Evolutionary conservation across 805 yeast genomes (phyloP), one percentile per base, ranked within the genome.

Genomic region (Saturnispora serradocipensis): DNA sequence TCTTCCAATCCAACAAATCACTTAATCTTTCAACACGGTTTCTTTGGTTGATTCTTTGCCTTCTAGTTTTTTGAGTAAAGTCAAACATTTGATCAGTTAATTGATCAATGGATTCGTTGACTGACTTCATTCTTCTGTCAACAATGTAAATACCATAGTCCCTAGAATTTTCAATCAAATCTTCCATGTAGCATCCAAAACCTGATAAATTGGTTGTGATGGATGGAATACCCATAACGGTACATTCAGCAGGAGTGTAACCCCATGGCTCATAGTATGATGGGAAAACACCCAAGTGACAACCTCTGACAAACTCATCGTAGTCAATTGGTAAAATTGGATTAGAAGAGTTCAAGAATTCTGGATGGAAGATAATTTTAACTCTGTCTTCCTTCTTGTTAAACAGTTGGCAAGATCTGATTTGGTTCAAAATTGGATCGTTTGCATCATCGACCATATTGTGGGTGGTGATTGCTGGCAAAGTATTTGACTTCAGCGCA

Each of bases 241-340:
- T 91, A 73, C 99, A 93, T 68, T 91, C 99, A 8, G 98, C 98
- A 3, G 99, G 99, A 2, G 99, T 91, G 69, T 91, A 91, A 39
- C 99, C 99, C 99, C 99, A 91, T 4, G 99, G 99, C 71, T 91
- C 99, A 66, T 91, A 91, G 71, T 91, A 91, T 0, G 97, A 88
- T 47, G 99, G 99, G 83, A 91, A 91, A 48, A 91, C 96, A 67
- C 99, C 99, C 68, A 93, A 73, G 69, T 91, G 98, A 67, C 97
- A 90, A 55, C 99, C 99, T 59, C 99, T 80, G 45, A 91, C 99
- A 68, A 91, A 91, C 67, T 91, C 99, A 67, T 91, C 99, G 67
- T 91, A 91, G 68, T 91, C 99, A 52, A 91, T 72, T 18, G 96
- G 85, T 64, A 91, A 75, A 53, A 91, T 86, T 49, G 99, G 98